A percentile compares a stretch with the other conserved stretches of the same genome.
Conservation (phyloP, 2,329 filamentous ascomycete genomes). For the Ceratocystis huliohia region DNA sequence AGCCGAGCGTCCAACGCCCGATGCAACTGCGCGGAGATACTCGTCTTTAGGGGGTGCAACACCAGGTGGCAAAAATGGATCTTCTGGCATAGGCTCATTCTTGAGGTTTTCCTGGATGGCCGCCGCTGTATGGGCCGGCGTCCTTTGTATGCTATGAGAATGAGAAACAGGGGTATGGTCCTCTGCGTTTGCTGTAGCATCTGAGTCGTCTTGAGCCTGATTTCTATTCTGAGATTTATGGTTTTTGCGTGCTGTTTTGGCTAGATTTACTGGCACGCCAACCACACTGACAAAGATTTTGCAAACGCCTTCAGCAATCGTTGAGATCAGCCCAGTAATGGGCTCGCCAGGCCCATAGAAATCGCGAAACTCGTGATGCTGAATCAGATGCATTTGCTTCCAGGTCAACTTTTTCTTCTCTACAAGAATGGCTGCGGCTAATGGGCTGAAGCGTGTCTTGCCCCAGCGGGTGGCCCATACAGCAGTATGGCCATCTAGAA, state of each 20-base stretch:
- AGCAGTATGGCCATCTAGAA: slow-evolving; percentile 50
- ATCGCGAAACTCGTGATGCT: slow-evolving; percentile 63
- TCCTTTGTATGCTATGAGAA: neutral
- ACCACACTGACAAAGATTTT: slow-evolving; percentile 16
- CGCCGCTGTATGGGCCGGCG: slow-evolving; percentile 9
- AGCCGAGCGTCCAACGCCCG: slow-evolving; percentile 39
- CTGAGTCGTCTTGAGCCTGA: neutral
- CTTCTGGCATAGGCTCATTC: slow-evolving; percentile 19
- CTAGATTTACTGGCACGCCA: slow-evolving; percentile 49
- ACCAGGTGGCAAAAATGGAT: slow-evolving; percentile 9
- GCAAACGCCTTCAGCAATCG: slow-evolving; percentile 14
- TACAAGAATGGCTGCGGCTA: slow-evolving; percentile 54
- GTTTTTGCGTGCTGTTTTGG: slow-evolving; percentile 43
- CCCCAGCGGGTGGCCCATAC: slow-evolving; percentile 54
- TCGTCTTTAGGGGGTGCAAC: slow-evolving; percentile 28
- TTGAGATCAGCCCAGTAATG: slow-evolving; percentile 44
- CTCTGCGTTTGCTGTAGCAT: neutral
- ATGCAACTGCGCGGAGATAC: slow-evolving; percentile 39
- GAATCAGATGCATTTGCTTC: slow-evolving; percentile 49
- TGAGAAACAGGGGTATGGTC: too few relatives aligned
- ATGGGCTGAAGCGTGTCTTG: slow-evolving; percentile 44
- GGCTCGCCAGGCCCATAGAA: slow-evolving; percentile 65
- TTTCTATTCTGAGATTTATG: slow-evolving; percentile 21
- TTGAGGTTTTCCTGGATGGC: slow-evolving; percentile 21
- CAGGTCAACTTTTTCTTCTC: slow-evolving; percentile 48